phyloP scores from a whole-genome alignment of 495 filamentous ascomycete genomes.

The Aspergillus leporis region DNA sequence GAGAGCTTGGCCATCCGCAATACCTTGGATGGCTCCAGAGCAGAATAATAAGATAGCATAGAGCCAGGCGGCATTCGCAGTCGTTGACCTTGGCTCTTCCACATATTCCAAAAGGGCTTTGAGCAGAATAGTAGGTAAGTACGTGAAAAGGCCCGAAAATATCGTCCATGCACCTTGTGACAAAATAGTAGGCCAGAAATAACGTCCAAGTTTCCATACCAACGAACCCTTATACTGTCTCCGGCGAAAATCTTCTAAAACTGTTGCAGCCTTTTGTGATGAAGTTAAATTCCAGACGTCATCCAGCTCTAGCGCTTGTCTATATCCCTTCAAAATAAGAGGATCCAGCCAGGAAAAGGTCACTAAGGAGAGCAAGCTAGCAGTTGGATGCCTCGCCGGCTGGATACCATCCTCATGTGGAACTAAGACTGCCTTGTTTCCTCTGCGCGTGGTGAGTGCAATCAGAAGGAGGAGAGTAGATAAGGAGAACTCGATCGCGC shows the following conservation, averaged over 20 bases:
- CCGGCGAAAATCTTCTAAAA: slow-evolving; percentile 81
- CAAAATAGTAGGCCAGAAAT: slow-evolving; percentile 77
- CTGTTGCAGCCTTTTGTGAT: slow-evolving; percentile 78
- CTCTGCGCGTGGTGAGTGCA: slow-evolving; percentile 79
- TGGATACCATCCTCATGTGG: slow-evolving; percentile 85
- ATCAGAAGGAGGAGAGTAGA: slow-evolving; percentile 72
- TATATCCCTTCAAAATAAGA: slow-evolving; percentile 89
- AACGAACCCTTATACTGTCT: slow-evolving; percentile 80
- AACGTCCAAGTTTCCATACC: slow-evolving; percentile 76
- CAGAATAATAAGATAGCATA: slow-evolving; percentile 89
- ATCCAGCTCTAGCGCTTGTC: slow-evolving; percentile 74
- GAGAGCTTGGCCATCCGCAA: slow-evolving; percentile 83
- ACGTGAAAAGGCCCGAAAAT: slow-evolving; percentile 77
- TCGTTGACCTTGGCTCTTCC: slow-evolving; percentile 75
- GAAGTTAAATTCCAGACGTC: slow-evolving; percentile 91
- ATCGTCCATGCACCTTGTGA: slow-evolving; percentile 79
- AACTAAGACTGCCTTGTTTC: slow-evolving; percentile 84
- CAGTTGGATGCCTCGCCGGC: slow-evolving; percentile 80
- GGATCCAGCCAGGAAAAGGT: slow-evolving; percentile 91
- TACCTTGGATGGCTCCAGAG: slow-evolving; percentile 72
- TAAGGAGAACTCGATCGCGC: slow-evolving; percentile 70
- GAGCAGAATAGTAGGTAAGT: slow-evolving; percentile 87
- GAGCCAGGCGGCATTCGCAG: slow-evolving; percentile 91
- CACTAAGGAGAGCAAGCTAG: slow-evolving; percentile 82
- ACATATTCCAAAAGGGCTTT: slow-evolving; percentile 91